phyloP scores from a whole-genome alignment of 176 grass and related monocot species.

The Chloris gayana region DNA sequence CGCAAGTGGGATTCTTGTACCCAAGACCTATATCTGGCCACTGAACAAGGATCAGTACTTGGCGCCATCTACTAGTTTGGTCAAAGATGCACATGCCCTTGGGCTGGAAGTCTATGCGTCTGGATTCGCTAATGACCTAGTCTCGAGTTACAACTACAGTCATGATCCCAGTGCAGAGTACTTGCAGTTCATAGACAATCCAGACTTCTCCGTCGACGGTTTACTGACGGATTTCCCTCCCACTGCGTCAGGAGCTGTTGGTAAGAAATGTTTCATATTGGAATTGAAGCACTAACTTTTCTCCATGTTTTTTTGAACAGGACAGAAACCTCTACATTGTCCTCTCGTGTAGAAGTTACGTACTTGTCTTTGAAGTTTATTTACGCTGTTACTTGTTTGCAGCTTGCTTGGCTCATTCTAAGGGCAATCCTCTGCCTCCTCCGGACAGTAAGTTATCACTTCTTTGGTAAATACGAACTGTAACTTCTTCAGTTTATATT shows the following conservation, averaged over 20 bases:
- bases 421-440: slow-evolving; percentile 46
- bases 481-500: slow-evolving; percentile 5
- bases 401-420: slow-evolving; percentile 90
- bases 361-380: slow-evolving; percentile 3
- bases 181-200: slow-evolving; percentile 79
- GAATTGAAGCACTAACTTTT: slow-evolving; percentile 14
- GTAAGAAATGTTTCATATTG: slow-evolving; percentile 50
- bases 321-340: slow-evolving; percentile 5
- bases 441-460: slow-evolving; percentile 33
- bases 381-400: slow-evolving; percentile 39
- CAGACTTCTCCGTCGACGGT: slow-evolving; percentile 76
- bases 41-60: slow-evolving; percentile 63
- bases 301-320: not conserved
- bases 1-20: slow-evolving; percentile 82
- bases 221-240: slow-evolving; percentile 87
- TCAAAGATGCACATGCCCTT: slow-evolving; percentile 69
- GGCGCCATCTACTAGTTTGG: slow-evolving; percentile 61
- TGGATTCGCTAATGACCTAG: slow-evolving; percentile 75
- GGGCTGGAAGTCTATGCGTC: slow-evolving; percentile 73
- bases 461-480: not conserved
- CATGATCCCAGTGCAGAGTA: slow-evolving; percentile 81
- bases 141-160: slow-evolving; percentile 84
- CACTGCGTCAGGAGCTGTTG: slow-evolving; percentile 80
- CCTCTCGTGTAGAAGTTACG: not conserved
- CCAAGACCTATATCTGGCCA: slow-evolving; percentile 86